These are phyloP conservation scores for Colletotrichum gloeosporioides DNA, from an alignment of 2,329 filamentous ascomycete species.

Conservation along the genomic window DNA sequence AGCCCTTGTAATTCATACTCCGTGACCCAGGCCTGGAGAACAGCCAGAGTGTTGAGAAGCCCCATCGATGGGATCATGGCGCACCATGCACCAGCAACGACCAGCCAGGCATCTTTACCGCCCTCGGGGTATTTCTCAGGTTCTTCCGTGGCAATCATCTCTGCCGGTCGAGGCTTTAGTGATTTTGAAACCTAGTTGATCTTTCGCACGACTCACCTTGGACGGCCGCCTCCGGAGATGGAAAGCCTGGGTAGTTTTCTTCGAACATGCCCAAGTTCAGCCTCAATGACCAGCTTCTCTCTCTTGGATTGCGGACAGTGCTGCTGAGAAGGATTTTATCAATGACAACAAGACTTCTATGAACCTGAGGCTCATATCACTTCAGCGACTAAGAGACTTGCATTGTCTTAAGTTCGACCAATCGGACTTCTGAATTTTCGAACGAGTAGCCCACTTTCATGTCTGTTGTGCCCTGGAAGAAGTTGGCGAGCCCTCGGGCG, in stretches of 20 bases:
- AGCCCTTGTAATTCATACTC: constrained; percentile 67
- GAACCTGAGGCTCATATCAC: background rate
- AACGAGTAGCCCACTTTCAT: background rate
- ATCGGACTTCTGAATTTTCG: background rate
- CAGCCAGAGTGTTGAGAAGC: constrained; percentile 69
- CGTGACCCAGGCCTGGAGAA: constrained; percentile 70
- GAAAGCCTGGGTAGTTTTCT: background rate
- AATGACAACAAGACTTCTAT: background rate
- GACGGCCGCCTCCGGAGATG: background rate
- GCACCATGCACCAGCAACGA: constrained; percentile 74
- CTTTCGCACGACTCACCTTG: background rate
- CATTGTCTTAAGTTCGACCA: background rate
- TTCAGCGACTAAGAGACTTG: background rate
- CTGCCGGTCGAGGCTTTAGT: background rate
- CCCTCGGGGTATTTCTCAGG: constrained; percentile 67
- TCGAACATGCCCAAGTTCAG: background rate
- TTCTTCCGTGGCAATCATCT: background rate
- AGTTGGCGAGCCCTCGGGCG: background rate
- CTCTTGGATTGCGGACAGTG: background rate
- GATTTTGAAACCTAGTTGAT: background rate
- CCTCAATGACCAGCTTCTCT: background rate
- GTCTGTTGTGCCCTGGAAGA: background rate
- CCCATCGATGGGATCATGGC: constrained; percentile 70
- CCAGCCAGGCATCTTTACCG: constrained; percentile 69
- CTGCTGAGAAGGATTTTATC: background rate